Evolutionary conservation across 768 basidiomycete species (phyloP), one percentile per base, ranked within the genome.

Genomic region (Cubamyces lactineus): DNA sequence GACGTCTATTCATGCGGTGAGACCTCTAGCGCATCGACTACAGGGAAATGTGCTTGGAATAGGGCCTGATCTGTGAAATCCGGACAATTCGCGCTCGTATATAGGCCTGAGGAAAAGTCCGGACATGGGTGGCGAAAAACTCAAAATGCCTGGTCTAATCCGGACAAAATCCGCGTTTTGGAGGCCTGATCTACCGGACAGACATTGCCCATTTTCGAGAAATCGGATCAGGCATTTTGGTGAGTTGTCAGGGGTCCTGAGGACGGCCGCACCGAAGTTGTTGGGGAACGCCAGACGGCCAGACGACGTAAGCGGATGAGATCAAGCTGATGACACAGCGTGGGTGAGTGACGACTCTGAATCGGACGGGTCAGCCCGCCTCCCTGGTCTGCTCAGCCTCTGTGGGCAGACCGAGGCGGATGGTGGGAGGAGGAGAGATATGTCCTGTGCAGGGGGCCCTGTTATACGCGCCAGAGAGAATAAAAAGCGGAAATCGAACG

Each of bases 281-380:
- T 58, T 58, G 57, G 57, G 57, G 57, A 38, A 57, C 30, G 24
- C 39, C 21, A 43, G 42, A 21, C 28, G 28, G n/a, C n/a, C n/a
- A 28, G 28, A 28, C 28, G 28, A 28, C 42, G 16, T 21, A 30
- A 28, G 40, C 17, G 45, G 55, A 47, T 57, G 47, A 57, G 57
- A 50, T 58, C 57, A 58, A 50, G 24, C 9, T 49, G 57, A 41
- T 58, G 57, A 58, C 57, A 50, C 48, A 50, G 23, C 57, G 57
- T 58, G 57, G 23, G 56, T 49, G 17, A 13, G 21, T 11, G 11
- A 30, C 34, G 34, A 17, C n/a, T 13, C 17, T 15, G 7, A 19
- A 16, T 3, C 7, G 28, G 8, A 38, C 24, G 23, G 34, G 45
- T 13, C 46, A 19, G 46, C 56, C 34, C 19, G 43, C n/a, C n/a